These are phyloP conservation scores for Suillus sp. DNA, from an alignment of 768 basidiomycete genomes.

Conservation along the genomic window DNA sequence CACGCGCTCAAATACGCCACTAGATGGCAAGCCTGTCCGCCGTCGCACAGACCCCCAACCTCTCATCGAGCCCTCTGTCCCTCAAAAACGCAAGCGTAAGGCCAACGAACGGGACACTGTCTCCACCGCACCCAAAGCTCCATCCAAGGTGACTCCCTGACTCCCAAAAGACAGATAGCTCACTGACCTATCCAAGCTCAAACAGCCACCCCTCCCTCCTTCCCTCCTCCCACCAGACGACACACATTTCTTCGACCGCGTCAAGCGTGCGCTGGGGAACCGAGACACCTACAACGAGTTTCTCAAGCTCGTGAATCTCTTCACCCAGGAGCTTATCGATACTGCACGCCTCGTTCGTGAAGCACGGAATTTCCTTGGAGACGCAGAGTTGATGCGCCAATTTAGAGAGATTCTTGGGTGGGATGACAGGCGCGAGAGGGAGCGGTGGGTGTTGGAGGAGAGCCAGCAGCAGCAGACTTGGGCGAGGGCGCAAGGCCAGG, in stretches of 20 bases:
- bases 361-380: constrained; percentile 72
- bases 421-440: constrained; percentile 72
- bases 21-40: constrained; percentile 39
- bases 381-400: constrained; percentile 76
- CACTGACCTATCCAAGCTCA: constrained; percentile 17
- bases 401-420: constrained; percentile 88
- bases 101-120: constrained; percentile 36
- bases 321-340: constrained; percentile 93
- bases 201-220: constrained; percentile 24
- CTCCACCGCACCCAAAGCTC: neutral
- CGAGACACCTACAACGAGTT: constrained; percentile 91
- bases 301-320: constrained; percentile 91
- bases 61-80: constrained; percentile 42
- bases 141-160: constrained; percentile 4
- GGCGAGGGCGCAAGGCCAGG: constrained; percentile 51
- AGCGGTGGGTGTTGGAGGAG: constrained; percentile 51
- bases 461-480: constrained; percentile 48
- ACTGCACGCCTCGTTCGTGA: constrained; percentile 81
- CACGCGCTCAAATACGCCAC: constrained; percentile 38
- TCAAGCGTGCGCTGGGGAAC: constrained; percentile 70
- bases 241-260: constrained; percentile 89
- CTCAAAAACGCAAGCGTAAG: constrained; percentile 74
- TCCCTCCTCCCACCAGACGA: constrained; percentile 47
- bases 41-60: constrained; percentile 47
- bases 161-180: neutral